These are phyloP conservation scores for Dacryopinax spathularia DNA, from an alignment of 768 basidiomycete genomes.

Conservation along the genomic window DNA sequence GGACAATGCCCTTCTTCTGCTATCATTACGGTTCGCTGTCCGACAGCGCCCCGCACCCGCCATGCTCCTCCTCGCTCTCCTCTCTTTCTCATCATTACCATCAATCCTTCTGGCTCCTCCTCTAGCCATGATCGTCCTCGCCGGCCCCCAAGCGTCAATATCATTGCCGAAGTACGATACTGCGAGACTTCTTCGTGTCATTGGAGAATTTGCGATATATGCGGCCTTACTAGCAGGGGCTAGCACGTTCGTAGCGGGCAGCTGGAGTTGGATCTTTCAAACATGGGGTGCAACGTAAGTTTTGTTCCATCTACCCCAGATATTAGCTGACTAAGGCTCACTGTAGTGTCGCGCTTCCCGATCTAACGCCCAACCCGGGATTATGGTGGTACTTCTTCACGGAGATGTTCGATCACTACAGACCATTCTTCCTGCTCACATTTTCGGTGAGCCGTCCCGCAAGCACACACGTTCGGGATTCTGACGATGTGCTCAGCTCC, in stretches of 20 bases:
- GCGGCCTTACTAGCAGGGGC: conserved; percentile 33
- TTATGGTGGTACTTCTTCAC: conserved; percentile 99
- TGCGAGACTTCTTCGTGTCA: conserved; percentile 22
- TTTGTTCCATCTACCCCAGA: conserved; percentile 2
- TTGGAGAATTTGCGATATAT: conserved; percentile 41
- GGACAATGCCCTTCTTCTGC: conserved; percentile 58
- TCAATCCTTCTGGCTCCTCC: conserved; percentile 55
- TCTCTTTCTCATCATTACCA: conserved; percentile 59
- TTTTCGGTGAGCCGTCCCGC: conserved; percentile 53
- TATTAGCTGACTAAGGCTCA: not conserved
- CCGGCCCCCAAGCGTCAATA: conserved; percentile 49
- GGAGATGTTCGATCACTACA: conserved; percentile 97
- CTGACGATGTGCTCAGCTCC: conserved; percentile 36
- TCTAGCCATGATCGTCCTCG: conserved; percentile 46
- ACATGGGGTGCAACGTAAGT: conserved; percentile 75
- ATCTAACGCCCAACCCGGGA: conserved; percentile 86
- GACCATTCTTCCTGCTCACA: conserved; percentile 86
- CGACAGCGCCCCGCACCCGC: conserved; percentile 45
- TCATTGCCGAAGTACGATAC: conserved; percentile 38
- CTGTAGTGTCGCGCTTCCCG: conserved; percentile 61
- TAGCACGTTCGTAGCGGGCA: conserved; percentile 45
- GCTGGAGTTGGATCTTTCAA: conserved; percentile 52
- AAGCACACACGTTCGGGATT: not conserved
- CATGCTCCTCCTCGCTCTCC: conserved; percentile 53
- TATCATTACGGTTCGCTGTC: conserved; percentile 30